Conservation (phyloP, 2,329 filamentous ascomycete genomes). For the Aspergillus fischeri region DNA sequence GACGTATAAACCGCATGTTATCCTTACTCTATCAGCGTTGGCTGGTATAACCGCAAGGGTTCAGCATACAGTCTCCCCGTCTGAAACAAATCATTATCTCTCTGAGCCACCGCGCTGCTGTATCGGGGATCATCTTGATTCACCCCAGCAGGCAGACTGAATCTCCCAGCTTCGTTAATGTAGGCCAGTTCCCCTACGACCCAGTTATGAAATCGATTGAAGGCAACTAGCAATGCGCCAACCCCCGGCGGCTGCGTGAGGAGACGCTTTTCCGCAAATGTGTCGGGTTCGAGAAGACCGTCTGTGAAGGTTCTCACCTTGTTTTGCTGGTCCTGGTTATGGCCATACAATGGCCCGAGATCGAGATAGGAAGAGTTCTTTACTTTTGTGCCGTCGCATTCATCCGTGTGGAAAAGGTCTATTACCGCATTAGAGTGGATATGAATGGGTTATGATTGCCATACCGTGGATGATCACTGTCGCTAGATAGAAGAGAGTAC, state of each 20-base stretch:
- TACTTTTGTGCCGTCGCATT: constrained; percentile 27
- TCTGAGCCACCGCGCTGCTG: constrained; percentile 33
- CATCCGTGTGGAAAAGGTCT: constrained; percentile 25
- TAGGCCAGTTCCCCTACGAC: constrained; percentile 30
- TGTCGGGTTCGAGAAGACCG: constrained; percentile 38
- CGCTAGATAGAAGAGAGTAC: constrained; percentile 47
- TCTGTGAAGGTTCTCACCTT: constrained; percentile 33
- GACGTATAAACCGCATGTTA: constrained; percentile 30
- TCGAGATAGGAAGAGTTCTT: constrained; percentile 47
- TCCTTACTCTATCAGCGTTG: background rate
- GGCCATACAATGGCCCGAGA: constrained; percentile 44
- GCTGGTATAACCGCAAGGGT: background rate
- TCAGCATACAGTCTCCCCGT: constrained; percentile 23
- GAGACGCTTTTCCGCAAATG: constrained; percentile 30
- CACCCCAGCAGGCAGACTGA: constrained; percentile 13
- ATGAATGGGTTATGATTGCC: constrained; percentile 23
- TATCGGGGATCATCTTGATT: constrained; percentile 19
- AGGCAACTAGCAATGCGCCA: constrained; percentile 31
- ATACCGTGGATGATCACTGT: constrained; percentile 51
- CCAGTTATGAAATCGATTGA: constrained; percentile 39
- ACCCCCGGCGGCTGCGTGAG: constrained; percentile 32
- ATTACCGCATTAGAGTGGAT: background rate
- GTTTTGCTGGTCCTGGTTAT: constrained; percentile 29
- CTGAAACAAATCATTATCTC: constrained; percentile 34
- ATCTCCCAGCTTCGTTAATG: constrained; percentile 42